These are phyloP conservation scores for Colletotrichum viniferum DNA, from an alignment of 2,329 filamentous ascomycete species.

Conservation along the genomic window DNA sequence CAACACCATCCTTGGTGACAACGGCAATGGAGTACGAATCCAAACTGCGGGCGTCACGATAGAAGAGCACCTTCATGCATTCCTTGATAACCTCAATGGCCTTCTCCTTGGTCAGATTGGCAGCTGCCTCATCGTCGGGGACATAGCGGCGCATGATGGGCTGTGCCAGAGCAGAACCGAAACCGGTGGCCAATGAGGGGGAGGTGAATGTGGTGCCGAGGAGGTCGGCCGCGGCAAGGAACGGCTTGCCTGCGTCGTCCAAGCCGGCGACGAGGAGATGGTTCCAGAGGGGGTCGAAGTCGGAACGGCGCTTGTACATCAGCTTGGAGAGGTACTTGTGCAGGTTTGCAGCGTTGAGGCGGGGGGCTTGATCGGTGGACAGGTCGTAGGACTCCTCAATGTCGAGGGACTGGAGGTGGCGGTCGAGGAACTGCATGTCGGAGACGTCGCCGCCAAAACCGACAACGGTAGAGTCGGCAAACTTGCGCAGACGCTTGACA, in stretches of 20 bases:
- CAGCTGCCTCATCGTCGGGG: constrained; percentile 80
- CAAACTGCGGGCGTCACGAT: constrained; percentile 91
- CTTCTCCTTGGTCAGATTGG: constrained; percentile 74
- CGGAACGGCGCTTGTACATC: constrained; percentile 90
- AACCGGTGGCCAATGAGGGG: constrained; percentile 90
- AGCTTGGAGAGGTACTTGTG: constrained; percentile 97
- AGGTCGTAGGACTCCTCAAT: constrained; percentile 84
- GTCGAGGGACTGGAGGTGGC: constrained; percentile 84
- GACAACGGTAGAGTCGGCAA: constrained; percentile 82
- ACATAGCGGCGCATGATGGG: constrained; percentile 86
- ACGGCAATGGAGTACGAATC: constrained; percentile 92
- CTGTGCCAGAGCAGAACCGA: constrained; percentile 89
- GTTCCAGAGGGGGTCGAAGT: constrained; percentile 99
- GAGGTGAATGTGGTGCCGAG: constrained; percentile 90
- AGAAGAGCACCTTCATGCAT: constrained; percentile 98
- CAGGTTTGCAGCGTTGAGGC: constrained; percentile 88
- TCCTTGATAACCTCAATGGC: constrained; percentile 84
- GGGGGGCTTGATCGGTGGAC: constrained; percentile 44
- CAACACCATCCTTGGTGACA: constrained; percentile 86
- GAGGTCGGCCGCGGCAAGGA: constrained; percentile 89
- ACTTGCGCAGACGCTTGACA: constrained; percentile 91
- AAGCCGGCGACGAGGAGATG: constrained; percentile 89
- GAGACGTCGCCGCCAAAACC: constrained; percentile 97
- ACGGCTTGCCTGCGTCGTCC: constrained; percentile 79
- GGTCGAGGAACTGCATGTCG: constrained; percentile 98